Base-by-base conservation (phyloP, 75 land plant genomes). In the Azolla pinnata region DNA sequence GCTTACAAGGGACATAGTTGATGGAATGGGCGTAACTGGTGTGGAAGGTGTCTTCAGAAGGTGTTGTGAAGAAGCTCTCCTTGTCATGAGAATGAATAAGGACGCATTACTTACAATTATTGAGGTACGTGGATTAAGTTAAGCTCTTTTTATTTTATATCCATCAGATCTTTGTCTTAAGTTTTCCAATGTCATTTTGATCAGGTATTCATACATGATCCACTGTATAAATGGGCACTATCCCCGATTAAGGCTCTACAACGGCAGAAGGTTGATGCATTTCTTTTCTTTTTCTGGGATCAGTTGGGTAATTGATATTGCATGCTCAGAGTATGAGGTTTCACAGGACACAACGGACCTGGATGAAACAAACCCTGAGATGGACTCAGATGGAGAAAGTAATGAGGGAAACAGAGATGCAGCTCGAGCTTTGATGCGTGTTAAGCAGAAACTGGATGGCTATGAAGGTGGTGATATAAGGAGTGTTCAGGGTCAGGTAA, bases 21-120 rank as follows among this genome's bases (percentile, higher is more conserved):
- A 95, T 70, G 99, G 99, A 10, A 95, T 95, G 99, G 99, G 99
- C 31, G 91, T 86, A 33, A 79, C 97, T 17, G 97, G 99, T n/a
- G 83, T 86, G 29, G 97, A 95, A 60, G 99, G 99, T n/a, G 82
- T 95, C 62, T 95, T 89, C 56, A 73, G 99, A 67, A 79, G 91
- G 86, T 86, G 90, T 53, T 95, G 97, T 62, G 97, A 95, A 67
- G 81, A 87, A 73, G 90, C 91, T 21, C 81, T 93, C 1, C 72
- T 88, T 49, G 99, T 95, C 26, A 81, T 95, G 96, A 74, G 96
- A 63, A 71, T 83, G 55, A 95, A 95, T 71, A 95, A 95, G 68
- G 99, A 95, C 62, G 99, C 99, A 18, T 66, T 95, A n/a, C 75
- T 89, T 12, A 95, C 96, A 17, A 95, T 95, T 28, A 68, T 95